These are phyloP conservation scores for Spathaspora gorwiae DNA, from an alignment of 805 yeast species.

Conservation along the genomic window DNA sequence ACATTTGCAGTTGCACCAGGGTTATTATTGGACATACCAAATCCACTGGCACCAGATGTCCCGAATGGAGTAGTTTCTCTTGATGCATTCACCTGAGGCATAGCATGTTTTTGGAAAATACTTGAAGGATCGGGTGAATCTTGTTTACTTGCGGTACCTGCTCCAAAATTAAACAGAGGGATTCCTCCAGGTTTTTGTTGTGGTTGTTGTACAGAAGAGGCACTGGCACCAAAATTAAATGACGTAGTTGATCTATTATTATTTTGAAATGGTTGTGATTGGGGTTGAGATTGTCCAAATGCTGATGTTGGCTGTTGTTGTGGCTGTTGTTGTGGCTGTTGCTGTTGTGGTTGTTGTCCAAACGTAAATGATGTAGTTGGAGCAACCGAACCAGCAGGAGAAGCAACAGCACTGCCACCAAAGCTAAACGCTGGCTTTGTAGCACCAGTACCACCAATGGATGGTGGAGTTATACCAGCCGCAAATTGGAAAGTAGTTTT, in stretches of 20 bases:
- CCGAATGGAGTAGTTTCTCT: slow-evolving; percentile 3
- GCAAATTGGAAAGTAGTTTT: slow-evolving; percentile 10
- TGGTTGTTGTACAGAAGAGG: no score
- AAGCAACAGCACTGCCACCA: slow-evolving; percentile 2
- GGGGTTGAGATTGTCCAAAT: background rate
- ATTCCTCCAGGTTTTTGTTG: no score
- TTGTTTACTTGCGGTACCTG: slow-evolving; percentile 9
- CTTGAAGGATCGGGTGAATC: slow-evolving; percentile 29
- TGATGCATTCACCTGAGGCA: background rate
- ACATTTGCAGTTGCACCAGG: background rate
- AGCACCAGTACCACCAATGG: background rate
- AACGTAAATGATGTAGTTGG: background rate
- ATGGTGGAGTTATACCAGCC: slow-evolving; percentile 6
- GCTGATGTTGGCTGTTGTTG: background rate
- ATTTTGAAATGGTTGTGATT: background rate
- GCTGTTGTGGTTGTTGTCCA: background rate
- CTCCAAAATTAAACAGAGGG: no score
- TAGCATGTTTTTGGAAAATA: slow-evolving; percentile 18
- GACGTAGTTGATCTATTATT: no score
- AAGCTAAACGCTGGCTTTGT: slow-evolving; percentile 10
- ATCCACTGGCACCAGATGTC: background rate
- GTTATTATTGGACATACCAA: background rate
- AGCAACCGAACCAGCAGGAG: background rate
- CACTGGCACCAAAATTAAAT: no score
- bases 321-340: background rate